These are phyloP conservation scores for Telfairia occidentalis DNA, from an alignment of 331 rosid genomes.

Conservation along the genomic window DNA sequence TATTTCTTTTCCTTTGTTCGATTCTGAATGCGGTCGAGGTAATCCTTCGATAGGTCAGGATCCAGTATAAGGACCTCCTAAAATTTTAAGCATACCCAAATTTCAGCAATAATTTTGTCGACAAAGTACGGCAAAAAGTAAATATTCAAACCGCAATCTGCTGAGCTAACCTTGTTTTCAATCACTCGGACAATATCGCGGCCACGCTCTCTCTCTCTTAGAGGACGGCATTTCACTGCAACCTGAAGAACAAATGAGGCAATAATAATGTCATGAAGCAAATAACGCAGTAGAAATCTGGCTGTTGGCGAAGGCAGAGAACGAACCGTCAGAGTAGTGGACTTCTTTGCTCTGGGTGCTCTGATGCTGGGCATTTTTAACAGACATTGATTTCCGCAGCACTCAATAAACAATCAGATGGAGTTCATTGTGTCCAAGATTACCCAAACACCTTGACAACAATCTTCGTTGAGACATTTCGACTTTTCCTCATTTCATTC, in stretches of 20 bases:
- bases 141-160: background rate
- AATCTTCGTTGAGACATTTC: background rate
- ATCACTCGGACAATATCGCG: constrained; percentile 46
- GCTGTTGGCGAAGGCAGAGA: background rate
- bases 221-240: constrained; percentile 52
- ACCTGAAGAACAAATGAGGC: constrained; percentile 29
- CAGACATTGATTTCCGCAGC: constrained; percentile 22
- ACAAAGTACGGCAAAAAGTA: background rate
- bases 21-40: constrained; percentile 50
- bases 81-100: constrained; percentile 6
- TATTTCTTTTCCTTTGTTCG: constrained; percentile 49
- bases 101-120: background rate
- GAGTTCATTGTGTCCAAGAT: background rate
- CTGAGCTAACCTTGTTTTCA: constrained; percentile 32
- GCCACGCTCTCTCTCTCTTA: constrained; percentile 30
- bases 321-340: constrained; percentile 49
- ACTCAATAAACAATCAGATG: background rate
- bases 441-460: background rate
- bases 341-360: constrained; percentile 42
- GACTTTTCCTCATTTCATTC: background rate
- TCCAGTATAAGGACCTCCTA: constrained; percentile 50
- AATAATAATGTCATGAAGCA: background rate
- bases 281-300: background rate
- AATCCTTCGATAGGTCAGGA: constrained; percentile 48
- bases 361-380: constrained; percentile 46